These are phyloP conservation scores for Cochlearia excelsa DNA, from an alignment of 345 rosid species.

Conservation along the genomic window DNA sequence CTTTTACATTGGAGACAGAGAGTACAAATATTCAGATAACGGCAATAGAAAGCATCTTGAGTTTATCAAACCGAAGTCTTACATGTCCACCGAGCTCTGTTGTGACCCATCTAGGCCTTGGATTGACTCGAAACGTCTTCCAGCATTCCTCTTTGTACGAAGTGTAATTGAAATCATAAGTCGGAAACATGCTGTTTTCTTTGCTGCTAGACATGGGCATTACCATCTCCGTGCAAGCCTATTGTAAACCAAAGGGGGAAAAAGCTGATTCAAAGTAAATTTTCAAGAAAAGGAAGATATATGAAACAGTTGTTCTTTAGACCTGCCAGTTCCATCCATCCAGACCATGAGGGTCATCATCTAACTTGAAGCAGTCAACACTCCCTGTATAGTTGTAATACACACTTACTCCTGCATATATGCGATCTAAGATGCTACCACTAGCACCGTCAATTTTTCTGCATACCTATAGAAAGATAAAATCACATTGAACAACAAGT, in stretches of 20 bases:
- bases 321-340: constrained; percentile 98
- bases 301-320: constrained; percentile 2
- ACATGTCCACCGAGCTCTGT: constrained; percentile 88
- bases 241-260: constrained; percentile 5
- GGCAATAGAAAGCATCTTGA: constrained; percentile 1
- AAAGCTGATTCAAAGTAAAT: background rate
- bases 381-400: constrained; percentile 83
- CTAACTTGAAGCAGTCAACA: constrained; percentile 72
- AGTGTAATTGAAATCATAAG: constrained; percentile 58
- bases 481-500: background rate
- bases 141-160: constrained; percentile 64
- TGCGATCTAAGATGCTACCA: constrained; percentile 57
- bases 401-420: constrained; percentile 65
- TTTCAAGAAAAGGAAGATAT: constrained; percentile 4
- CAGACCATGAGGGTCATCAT: constrained; percentile 94
- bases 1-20: constrained; percentile 40
- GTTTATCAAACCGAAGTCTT: constrained; percentile 34
- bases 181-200: constrained; percentile 66
- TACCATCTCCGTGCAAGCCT: constrained; percentile 98
- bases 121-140: constrained; percentile 54
- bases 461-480: constrained; percentile 55
- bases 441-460: constrained; percentile 62
- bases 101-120: constrained; percentile 83
- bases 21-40: constrained; percentile 15
- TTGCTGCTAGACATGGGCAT: constrained; percentile 76